phyloP scores from a whole-genome alignment of 768 basidiomycete species.

The Leucocoprinus leucothites region DNA sequence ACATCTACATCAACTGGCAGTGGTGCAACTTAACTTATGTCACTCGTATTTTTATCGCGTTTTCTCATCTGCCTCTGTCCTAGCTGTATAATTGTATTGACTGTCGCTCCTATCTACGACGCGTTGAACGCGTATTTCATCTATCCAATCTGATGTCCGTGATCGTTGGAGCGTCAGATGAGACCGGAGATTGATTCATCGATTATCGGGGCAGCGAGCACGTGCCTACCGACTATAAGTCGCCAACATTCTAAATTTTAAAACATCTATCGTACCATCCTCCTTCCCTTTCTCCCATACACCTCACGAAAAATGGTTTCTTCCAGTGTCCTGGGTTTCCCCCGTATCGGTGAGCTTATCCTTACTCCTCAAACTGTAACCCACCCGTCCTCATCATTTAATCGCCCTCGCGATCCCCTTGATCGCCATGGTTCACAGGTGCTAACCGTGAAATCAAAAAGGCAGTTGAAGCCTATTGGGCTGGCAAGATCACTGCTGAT shows the following conservation, averaged over 20 bases:
- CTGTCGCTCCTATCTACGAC: neutral
- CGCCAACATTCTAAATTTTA: slow-evolving; percentile 21
- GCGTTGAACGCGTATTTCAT: slow-evolving; percentile 5
- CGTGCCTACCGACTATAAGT: slow-evolving; percentile 34
- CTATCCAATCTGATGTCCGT: neutral
- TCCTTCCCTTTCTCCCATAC: slow-evolving; percentile 26
- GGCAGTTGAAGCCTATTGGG: slow-evolving; percentile 99
- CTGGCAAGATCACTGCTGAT: slow-evolving; percentile 81
- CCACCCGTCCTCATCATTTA: neutral
- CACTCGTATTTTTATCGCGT: too few species aligned
- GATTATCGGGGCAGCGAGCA: slow-evolving; percentile 25
- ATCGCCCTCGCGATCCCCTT: neutral
- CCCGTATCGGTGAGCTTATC: slow-evolving; percentile 69
- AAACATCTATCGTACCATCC: slow-evolving; percentile 14
- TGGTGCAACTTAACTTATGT: neutral
- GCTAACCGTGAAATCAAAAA: slow-evolving; percentile 96
- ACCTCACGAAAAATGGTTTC: slow-evolving; percentile 54
- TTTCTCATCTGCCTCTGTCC: neutral
- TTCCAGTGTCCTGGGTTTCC: slow-evolving; percentile 89
- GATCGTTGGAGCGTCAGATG: neutral
- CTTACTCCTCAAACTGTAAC: neutral
- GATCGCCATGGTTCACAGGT: slow-evolving; percentile 54
- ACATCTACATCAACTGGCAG: neutral
- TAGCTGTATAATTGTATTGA: too few species aligned
- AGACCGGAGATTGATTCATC: slow-evolving; percentile 24